Percentiles rank a stretch among this genome's conserved stretches.
Evolutionary conservation across 305 asterid species (phyloP).

Genomic region (Withania somnifera): DNA sequence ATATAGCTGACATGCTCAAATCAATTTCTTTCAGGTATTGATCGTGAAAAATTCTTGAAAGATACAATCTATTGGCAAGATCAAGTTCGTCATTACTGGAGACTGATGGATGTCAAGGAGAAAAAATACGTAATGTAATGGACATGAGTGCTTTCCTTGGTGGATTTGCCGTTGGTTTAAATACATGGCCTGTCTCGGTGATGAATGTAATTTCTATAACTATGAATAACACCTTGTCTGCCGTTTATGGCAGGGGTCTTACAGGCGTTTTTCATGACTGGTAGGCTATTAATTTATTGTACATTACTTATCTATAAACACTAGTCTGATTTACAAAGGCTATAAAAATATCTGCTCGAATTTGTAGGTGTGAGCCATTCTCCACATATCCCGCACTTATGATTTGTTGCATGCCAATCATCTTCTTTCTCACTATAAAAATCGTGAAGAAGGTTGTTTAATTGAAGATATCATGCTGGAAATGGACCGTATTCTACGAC

Average conservation of each 20-base stretch:
- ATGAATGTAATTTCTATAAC: conserved; percentile 66
- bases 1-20: not conserved
- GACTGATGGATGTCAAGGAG: conserved; percentile 70
- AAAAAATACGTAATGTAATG: conserved; percentile 63
- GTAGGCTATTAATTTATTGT: conserved; percentile 21
- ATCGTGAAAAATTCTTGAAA: conserved; percentile 42
- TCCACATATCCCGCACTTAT: conserved; percentile 50
- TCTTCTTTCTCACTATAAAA: conserved; percentile 53
- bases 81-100: conserved; percentile 92
- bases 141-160: conserved; percentile 91
- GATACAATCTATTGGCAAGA: conserved; percentile 79
- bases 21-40: conserved; percentile 38
- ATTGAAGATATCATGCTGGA: conserved; percentile 82
- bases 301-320: not conserved
- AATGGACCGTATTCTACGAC: conserved; percentile 81
- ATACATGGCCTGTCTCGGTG: conserved; percentile 87
- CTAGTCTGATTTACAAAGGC: not conserved
- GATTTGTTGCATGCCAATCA: conserved; percentile 74
- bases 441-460: conserved; percentile 55
- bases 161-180: conserved; percentile 77
- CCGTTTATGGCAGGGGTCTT: conserved; percentile 68
- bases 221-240: conserved; percentile 51
- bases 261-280: conserved; percentile 75
- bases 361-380: conserved; percentile 45
- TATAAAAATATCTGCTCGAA: not conserved